Base-by-base conservation (phyloP, 2,329 filamentous ascomycete species). In the Dichotomopilus funicola region DNA sequence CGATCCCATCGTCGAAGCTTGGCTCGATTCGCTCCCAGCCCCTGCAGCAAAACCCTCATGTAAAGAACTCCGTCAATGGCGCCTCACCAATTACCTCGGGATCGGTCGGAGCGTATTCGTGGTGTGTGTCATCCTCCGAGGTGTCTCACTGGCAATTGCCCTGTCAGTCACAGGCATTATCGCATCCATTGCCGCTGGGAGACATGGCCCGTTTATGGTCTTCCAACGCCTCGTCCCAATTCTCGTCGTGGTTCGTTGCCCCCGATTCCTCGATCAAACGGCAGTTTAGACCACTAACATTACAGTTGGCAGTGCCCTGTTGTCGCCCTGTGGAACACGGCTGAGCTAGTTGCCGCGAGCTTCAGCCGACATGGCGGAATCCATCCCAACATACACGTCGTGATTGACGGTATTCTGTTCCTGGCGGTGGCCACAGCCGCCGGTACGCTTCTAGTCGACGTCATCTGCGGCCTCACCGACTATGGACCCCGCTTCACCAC, bases 1-100 rank as follows among this genome's bases (percentile, higher is more conserved):
- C 42, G 53, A 62, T 35, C 56, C 54, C 36, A n/a, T 50, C 19
- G 49, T 62, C 45, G 60, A 62, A 52, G 54, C 56, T 37, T 62
- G 60, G 60, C 57, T 62, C 2, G 59, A 62, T 11, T 52, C 51
- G 3, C 50, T 62, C 11, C 60, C 58, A 2, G 53, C 41, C 11
- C 58, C 54, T 5, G 2, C 48, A 11, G 19, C 35, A 13, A 43
- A 45, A 33, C 59, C 59, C 6, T 58, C 60, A 13, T 6, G 27
- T 3, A 53, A 34, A 13, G 58, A 61, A n/a, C 51, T 60, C 31
- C 4, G 38, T 1, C 60, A 63, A 43, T 63, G 60, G 60, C 46
- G 52, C 13, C 52, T 56, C 35, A 44, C 51, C 19, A 34, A 55
- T 35, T 47, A 54, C 35, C 38, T 51, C 35, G 43, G 51, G 13